Evolutionary conservation across 805 yeast genomes (phyloP), one percentile per base, ranked within the genome.

Genomic region (Hanseniaspora pseudoguilliermondii): DNA sequence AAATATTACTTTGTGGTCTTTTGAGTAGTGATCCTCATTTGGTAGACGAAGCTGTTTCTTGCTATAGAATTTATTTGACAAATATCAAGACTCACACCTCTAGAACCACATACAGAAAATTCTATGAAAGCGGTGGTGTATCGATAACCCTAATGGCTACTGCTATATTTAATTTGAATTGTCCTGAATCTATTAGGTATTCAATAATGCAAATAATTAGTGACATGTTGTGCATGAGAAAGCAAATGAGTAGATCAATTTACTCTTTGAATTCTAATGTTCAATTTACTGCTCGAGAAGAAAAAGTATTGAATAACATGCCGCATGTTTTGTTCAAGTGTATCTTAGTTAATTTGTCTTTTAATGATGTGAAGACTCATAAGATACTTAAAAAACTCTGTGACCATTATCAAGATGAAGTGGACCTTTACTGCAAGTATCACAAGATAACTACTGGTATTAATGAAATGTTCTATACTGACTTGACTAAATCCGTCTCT

Each of bases 281-380:
- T 2, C 58, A 61, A 6, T 64, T 68, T 3, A 55, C 61, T 3
- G 59, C 57, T 2, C 60, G 60, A 1, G 73, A 73, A 38, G 52
- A 53, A 11, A 41, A 55, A 2, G 64, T 69, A 10, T 73, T 75
- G 55, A 58, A 61, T 0, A 55, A 66, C 13, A 59, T 77, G 0
- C 64, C 73, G 10, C 67, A 73, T 4, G 64, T 73, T 5, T 65
- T 78, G 50, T 86, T 82, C 50, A 74, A 79, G 52, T 76, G 79
- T 5, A 62, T 80, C 34, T 69, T 79, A 34, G 61, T 79, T 23
- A 76, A 79, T 0, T 64, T 82, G 11, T 76, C 81, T 57, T 73
- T 81, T 0, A 77, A 77, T 48, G 76, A 73, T 41, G 63, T 73
- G 18, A 81, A 77, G 21, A 73, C 77, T 10, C 81, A 79, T 62